Base-by-base conservation (phyloP, 2,329 filamentous ascomycete species). In the Colletotrichum gigasporum region DNA sequence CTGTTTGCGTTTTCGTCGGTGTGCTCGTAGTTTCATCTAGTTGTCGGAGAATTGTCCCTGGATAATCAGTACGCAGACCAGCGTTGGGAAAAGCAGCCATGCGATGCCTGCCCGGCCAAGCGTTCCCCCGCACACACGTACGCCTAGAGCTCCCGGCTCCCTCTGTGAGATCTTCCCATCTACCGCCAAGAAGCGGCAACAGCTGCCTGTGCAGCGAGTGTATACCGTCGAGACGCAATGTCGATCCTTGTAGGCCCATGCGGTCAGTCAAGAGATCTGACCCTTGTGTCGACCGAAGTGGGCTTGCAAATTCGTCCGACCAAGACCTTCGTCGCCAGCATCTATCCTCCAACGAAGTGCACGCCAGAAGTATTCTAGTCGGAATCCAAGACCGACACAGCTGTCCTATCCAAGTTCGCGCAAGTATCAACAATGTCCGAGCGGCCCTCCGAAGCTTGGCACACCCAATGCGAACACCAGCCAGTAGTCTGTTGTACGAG, bases 1-100 rank as follows among this genome's bases (percentile, higher is more conserved):
- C n/a, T n/a, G 48, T 54, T 62, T 62, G 56, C 22, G 48, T 65
- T 51, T 54, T 12, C 20, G 9, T n/a, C 14, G 16, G 56, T 39
- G 41, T 12, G 24, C 37, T 24, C 16, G 4, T 16, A 52, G 60
- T 53, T 60, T 53, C 47, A 63, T 55, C 48, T 26, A 11, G 44
- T 35, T 32, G 28, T 8, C 54, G 18, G 39, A 41, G 5, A 24
- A 44, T 39, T 18, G 9, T 12, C 24, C 8, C 18, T 39, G 20
- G 11, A 14, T 11, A 44, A 24, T 26, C 11, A 22, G 11, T 44
- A 28, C 12, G 20, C 18, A 11, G n/a, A 32, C n/a, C n/a, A n/a
- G 35, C 35, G 35, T 39, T 16, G 35, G 12, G 42, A 47, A 14
- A n/a, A 16, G 10, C 12, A 39, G 32, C 22, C 22, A 37, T 11